phyloP scores from a whole-genome alignment of 768 basidiomycete species.

The Crassisporium funariophilum region DNA sequence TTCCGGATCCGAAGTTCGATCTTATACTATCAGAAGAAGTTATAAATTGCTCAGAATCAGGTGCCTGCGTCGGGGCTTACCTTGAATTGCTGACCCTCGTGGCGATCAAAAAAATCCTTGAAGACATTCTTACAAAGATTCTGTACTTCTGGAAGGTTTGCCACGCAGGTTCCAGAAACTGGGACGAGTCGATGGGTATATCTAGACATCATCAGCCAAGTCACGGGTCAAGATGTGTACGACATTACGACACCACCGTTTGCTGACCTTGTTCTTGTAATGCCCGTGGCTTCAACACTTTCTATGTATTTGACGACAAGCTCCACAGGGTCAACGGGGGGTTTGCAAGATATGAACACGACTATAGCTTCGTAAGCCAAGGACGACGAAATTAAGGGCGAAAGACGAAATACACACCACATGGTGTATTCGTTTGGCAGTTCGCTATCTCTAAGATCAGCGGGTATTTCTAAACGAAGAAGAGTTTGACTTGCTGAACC shows the following conservation, averaged over 20 bases:
- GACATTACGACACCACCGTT: neutral
- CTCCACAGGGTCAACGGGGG: constrained; percentile 76
- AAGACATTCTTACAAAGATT: constrained; percentile 59
- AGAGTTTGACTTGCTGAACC: constrained; percentile 53
- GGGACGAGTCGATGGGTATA: constrained; percentile 73
- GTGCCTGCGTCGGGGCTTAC: constrained; percentile 33
- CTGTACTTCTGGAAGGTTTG: constrained; percentile 71
- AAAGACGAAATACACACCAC: constrained; percentile 48
- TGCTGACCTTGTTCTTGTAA: constrained; percentile 63
- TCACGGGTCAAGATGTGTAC: neutral
- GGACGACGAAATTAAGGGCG: constrained; percentile 2
- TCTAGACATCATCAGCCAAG: constrained; percentile 36
- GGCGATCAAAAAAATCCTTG: constrained; percentile 49
- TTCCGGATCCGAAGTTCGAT: constrained; percentile 77
- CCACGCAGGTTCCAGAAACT: constrained; percentile 64
- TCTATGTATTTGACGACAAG: constrained; percentile 66
- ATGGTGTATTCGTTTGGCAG: constrained; percentile 79
- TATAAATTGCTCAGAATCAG: too few species aligned
- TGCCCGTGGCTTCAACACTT: constrained; percentile 61
- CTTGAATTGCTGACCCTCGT: constrained; percentile 46
- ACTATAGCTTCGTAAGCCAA: constrained; percentile 44
- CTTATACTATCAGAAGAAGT: constrained; percentile 64
- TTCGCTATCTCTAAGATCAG: constrained; percentile 47
- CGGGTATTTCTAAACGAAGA: neutral
- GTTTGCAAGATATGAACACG: constrained; percentile 77